Base-by-base conservation (phyloP, 495 filamentous ascomycete genomes). In the Sordaria brevicollis region DNA sequence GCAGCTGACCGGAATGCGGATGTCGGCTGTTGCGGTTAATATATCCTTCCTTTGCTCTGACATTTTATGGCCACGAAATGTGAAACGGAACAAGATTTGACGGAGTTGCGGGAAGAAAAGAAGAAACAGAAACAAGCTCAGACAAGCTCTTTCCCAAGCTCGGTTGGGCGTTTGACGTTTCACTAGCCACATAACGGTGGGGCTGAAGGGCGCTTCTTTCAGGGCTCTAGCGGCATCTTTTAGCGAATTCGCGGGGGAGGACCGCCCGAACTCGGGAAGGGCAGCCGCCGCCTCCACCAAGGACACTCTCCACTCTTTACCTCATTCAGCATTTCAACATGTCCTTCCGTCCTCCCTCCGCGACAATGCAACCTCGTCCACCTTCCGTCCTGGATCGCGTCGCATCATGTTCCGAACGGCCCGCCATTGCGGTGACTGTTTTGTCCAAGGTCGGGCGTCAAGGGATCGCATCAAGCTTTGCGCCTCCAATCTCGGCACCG, bases 341-440 rank as follows among this genome's bases (percentile, higher is more conserved):
- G 35, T 72, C 41, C 70, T 69, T 78, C 76, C 76, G 76, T 65
- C 36, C 57, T 72, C 39, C 71, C 67, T 78, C 76, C 76, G 76
- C 66, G 31, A 74, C 43, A 78, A 68, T 78, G 72, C 74, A 72
- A 78, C 76, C 35, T 38, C 69, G 66, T 29, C 57, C n/a, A 43
- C 54, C 39, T 21, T 7, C 3, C 54, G 65, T 33, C 74, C 71
- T 72, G 66, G 43, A 62, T 57, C 33, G 35, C 31, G 67, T 34
- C 68, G 17, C 21, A 57, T 62, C 49, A 31, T 31, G 13, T 31
- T 31, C 38, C 67, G 13, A 49, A 35, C 76, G 76, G 76, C 21
- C 76, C 76, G 76, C 67, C 67, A 70, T 74, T 39, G 74, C 76
- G 74, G 73, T 37, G 31, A 5, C 25, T 35, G n/a, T n/a, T n/a